Evolutionary conservation across 257 asterid genomes (phyloP), one percentile per base, ranked within the genome.

Genomic region (Osmanthus fragrans): DNA sequence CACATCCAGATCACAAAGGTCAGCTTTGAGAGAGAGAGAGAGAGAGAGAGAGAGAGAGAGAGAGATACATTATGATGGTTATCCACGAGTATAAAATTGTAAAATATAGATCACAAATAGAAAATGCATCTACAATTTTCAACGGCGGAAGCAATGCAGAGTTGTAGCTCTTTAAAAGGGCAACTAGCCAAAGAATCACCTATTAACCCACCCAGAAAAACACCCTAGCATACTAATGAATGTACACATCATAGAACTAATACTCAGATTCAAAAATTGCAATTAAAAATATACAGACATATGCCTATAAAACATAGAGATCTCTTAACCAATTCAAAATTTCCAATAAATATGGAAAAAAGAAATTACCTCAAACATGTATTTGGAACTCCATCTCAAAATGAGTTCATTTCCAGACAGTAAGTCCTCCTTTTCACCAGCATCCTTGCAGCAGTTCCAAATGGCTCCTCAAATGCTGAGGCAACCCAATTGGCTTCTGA

Each of bases 361-460:
- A 1, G 37, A 25, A 67, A 15, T 65, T 86, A 87, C 92, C 90
- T 83, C 79, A 70, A 73, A 64, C 77, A 76, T 75, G 37, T 49
- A n/a, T 66, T 29, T 1, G 58, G n/a, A 34, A 45, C 9, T 18
- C 64, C 32, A 25, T 29, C 18, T 77, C 72, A 71, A 71, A 77
- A 77, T 2, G 81, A 77, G 76, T 77, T 77, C 81, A 77, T 77
- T 67, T 77, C 76, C 19, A 77, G 76, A 56, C 76, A 77, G 13
- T 77, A 77, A 42, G 76, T 77, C 33, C 54, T 77, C 76, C 81
- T 36, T 64, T 77, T 77, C 33, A 77, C 19, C 81, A 77, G 58
- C 81, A 77, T 77, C 76, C 76, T 77, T 11, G 72, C 81, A 13
- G 81, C 81, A 2, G 67, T 70, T 37, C 76, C 76, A 71, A 33